A percentile compares a stretch with the other conserved stretches of the same genome.
phyloP scores from a whole-genome alignment of 2,329 filamentous ascomycete species.

The Ophidiomyces ophidiicola region DNA sequence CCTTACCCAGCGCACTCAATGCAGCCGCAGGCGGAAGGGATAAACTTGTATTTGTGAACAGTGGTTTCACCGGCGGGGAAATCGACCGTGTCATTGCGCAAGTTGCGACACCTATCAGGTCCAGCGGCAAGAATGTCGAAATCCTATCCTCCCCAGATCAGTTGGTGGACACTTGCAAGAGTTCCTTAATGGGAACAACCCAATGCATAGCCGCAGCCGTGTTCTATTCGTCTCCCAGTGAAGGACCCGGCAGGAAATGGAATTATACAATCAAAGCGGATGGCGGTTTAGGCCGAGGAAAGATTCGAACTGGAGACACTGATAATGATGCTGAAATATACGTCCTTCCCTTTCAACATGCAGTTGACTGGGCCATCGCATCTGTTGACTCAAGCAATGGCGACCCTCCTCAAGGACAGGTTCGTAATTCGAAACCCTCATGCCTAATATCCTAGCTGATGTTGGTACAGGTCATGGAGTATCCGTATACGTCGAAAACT shows the following conservation, averaged over 20 bases:
- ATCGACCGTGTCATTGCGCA: constrained; percentile 59
- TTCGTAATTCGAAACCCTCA: not conserved
- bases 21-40: constrained; percentile 48
- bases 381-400: constrained; percentile 23
- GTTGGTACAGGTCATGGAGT: constrained; percentile 38
- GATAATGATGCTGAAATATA: constrained; percentile 69
- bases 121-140: constrained; percentile 30
- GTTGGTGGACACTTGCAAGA: constrained; percentile 51
- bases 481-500: constrained; percentile 63
- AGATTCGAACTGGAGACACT: constrained; percentile 39
- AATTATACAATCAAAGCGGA: constrained; percentile 78
- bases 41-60: constrained; percentile 68
- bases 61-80: constrained; percentile 53
- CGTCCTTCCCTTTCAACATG: constrained; percentile 63
- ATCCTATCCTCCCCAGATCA: constrained; percentile 45
- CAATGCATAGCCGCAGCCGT: constrained; percentile 61
- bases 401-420: not conserved
- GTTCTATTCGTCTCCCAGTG: constrained; percentile 61
- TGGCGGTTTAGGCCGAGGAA: constrained; percentile 54
- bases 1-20: constrained; percentile 51
- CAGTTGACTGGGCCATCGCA: constrained; percentile 63
- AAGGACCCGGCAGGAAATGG: constrained; percentile 58
- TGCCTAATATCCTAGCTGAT: not conserved
- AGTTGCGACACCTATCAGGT: constrained; percentile 46
- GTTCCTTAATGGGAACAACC: constrained; percentile 53